These are phyloP conservation scores for Fusarium chaquense DNA, from an alignment of 2,329 filamentous ascomycete species.

Conservation along the genomic window DNA sequence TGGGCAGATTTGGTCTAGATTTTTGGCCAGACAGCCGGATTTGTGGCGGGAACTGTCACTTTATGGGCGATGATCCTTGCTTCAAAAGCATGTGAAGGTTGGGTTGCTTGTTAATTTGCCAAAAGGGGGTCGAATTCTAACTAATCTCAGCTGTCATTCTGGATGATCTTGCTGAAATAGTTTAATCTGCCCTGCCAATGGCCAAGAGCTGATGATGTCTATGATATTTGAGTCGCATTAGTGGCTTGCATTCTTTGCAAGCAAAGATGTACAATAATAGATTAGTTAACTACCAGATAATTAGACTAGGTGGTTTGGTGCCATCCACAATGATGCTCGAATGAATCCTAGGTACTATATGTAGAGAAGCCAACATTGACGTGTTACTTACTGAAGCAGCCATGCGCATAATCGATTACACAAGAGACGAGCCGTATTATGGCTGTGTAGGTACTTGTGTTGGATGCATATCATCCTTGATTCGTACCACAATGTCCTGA, in stretches of 20 bases:
- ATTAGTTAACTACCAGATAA: background rate
- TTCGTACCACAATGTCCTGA: background rate
- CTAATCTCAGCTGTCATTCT: constrained; percentile 4
- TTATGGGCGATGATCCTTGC: constrained; percentile 39
- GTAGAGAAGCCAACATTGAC: background rate
- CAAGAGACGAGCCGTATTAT: background rate
- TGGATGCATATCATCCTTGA: background rate
- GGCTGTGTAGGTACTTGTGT: background rate
- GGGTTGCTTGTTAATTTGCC: constrained; percentile 4
- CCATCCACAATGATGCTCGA: background rate
- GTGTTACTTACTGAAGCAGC: background rate
- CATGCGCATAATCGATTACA: background rate
- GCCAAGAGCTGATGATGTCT: constrained; percentile 11
- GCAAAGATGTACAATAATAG: constrained; percentile 4
- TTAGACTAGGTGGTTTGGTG: background rate
- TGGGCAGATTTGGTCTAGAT: constrained; percentile 21
- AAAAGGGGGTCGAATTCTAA: constrained; percentile 25
- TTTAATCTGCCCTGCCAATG: constrained; percentile 25
- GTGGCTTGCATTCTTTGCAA: constrained; percentile 4
- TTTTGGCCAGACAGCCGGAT: constrained; percentile 38
- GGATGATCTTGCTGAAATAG: constrained; percentile 21
- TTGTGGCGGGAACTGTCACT: constrained; percentile 34
- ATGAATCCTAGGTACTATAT: background rate
- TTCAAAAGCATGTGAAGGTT: constrained; percentile 40
- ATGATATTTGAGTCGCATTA: constrained; percentile 1